phyloP scores from a whole-genome alignment of 768 basidiomycete species.

The Suillus sp. region DNA sequence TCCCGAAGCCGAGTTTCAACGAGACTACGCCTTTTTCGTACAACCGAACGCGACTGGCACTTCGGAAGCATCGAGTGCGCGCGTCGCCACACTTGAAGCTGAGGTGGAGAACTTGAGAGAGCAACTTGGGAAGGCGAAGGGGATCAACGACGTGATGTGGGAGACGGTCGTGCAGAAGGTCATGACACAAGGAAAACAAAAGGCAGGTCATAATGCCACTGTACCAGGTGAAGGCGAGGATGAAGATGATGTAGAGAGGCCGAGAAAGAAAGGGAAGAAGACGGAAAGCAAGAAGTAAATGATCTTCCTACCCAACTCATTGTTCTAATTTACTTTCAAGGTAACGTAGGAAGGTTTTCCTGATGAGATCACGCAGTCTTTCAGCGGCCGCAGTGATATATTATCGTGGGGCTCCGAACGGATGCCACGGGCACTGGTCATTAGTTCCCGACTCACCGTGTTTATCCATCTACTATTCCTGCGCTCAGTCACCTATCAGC shows the following conservation, averaged over 20 bases:
- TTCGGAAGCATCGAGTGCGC: constrained; percentile 37
- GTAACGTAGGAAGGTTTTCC: not conserved
- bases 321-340: not conserved
- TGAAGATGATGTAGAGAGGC: not conserved
- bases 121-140: constrained; percentile 81
- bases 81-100: constrained; percentile 67
- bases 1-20: constrained; percentile 54
- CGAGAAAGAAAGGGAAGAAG: constrained; percentile 5
- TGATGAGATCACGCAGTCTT: not conserved
- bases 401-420: too few species aligned
- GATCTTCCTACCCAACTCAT: not conserved
- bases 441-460: too few species aligned
- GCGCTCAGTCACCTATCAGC: too few species aligned
- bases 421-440: too few species aligned
- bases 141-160: constrained; percentile 96
- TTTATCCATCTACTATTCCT: too few species aligned
- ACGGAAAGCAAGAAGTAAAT: not conserved
- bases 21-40: constrained; percentile 69
- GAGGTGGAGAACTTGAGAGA: constrained; percentile 68
- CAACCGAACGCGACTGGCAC: constrained; percentile 37
- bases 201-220: constrained; percentile 5
- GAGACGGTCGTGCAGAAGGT: constrained; percentile 73
- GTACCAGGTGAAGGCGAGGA: not conserved
- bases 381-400: too few species aligned
- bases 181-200: constrained; percentile 42